Percentiles rank a stretch among this genome's conserved stretches.
phyloP scores from a whole-genome alignment of 139 green algal species.

The Coelastrella sp. region DNA sequence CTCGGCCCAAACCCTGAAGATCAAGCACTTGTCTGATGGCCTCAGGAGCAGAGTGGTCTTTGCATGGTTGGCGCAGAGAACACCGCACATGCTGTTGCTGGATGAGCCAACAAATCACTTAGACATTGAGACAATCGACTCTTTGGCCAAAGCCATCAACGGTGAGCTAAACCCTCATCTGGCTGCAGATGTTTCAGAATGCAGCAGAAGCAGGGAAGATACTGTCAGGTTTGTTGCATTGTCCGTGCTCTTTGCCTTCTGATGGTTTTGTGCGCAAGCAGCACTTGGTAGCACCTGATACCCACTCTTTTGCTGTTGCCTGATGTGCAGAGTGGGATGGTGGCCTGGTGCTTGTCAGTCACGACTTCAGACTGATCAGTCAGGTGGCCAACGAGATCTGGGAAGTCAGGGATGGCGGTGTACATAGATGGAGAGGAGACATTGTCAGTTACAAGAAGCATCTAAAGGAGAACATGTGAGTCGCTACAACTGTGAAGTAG shows the following conservation, averaged over 20 bases:
- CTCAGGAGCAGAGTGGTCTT: constrained; percentile 94
- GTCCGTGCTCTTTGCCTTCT: no score
- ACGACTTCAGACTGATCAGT: constrained; percentile 93
- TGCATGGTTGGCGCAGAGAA: constrained; percentile 86
- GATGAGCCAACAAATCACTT: constrained; percentile 72
- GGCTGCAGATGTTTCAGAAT: no score
- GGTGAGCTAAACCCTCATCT: constrained; percentile 46
- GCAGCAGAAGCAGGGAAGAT: no score
- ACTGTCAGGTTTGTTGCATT: no score
- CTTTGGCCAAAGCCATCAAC: constrained; percentile 93
- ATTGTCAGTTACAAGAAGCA: constrained; percentile 93
- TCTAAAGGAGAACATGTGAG: constrained; percentile 63
- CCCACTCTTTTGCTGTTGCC: neutral
- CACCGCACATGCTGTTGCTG: constrained; percentile 92
- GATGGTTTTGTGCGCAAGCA: no score
- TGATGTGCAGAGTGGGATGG: constrained; percentile 85
- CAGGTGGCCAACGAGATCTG: constrained; percentile 94
- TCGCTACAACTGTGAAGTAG: no score
- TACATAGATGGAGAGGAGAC: constrained; percentile 85
- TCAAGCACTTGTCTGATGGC: constrained; percentile 91
- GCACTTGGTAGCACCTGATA: neutral
- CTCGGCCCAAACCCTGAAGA: constrained; percentile 78
- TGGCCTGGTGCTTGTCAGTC: constrained; percentile 89
- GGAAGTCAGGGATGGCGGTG: constrained; percentile 83
- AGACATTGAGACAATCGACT: constrained; percentile 97